Percentiles rank a stretch among this genome's conserved stretches.
These are phyloP conservation scores for Ophidiomyces ophidiicola DNA, from an alignment of 2,329 filamentous ascomycete species.

Conservation along the genomic window DNA sequence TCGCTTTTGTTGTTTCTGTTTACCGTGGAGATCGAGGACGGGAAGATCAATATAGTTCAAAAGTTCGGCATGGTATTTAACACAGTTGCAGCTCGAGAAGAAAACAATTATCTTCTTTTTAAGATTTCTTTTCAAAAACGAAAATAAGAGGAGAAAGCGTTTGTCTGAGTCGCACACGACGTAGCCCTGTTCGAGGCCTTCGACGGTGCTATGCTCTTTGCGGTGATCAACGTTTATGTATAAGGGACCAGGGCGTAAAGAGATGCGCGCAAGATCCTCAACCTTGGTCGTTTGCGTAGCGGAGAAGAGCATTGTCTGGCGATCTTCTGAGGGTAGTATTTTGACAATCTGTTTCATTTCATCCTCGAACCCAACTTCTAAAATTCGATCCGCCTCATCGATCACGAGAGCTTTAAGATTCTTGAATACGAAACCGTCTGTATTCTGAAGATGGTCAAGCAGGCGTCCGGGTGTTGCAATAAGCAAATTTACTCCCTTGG, in stretches of 20 bases:
- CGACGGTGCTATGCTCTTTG: slow-evolving; percentile 82
- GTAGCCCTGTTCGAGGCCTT: slow-evolving; percentile 90
- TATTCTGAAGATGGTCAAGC: slow-evolving; percentile 89
- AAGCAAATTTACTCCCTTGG: slow-evolving; percentile 85
- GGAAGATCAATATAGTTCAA: slow-evolving; percentile 96
- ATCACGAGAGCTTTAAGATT: slow-evolving; percentile 87
- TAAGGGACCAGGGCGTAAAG: slow-evolving; percentile 74
- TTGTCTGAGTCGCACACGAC: slow-evolving; percentile 87
- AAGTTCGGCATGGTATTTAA: slow-evolving; percentile 90
- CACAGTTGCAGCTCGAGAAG: slow-evolving; percentile 81
- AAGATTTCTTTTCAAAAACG: slow-evolving; percentile 79
- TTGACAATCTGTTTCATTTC: slow-evolving; percentile 96
- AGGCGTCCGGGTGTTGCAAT: slow-evolving; percentile 89
- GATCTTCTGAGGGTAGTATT: slow-evolving; percentile 72
- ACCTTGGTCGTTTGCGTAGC: slow-evolving; percentile 98
- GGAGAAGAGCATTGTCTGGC: slow-evolving; percentile 97
- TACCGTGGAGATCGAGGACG: slow-evolving; percentile 75
- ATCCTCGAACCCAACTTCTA: slow-evolving; percentile 97
- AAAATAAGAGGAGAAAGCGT: slow-evolving; percentile 85
- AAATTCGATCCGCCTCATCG: slow-evolving; percentile 89
- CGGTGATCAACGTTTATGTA: slow-evolving; percentile 95
- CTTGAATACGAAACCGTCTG: slow-evolving; percentile 78
- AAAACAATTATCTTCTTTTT: slow-evolving; percentile 99
- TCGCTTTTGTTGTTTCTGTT: slow-evolving; percentile 98
- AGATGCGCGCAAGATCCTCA: slow-evolving; percentile 90